phyloP scores from a whole-genome alignment of 768 basidiomycete species.

The Suillus clintonianus region DNA sequence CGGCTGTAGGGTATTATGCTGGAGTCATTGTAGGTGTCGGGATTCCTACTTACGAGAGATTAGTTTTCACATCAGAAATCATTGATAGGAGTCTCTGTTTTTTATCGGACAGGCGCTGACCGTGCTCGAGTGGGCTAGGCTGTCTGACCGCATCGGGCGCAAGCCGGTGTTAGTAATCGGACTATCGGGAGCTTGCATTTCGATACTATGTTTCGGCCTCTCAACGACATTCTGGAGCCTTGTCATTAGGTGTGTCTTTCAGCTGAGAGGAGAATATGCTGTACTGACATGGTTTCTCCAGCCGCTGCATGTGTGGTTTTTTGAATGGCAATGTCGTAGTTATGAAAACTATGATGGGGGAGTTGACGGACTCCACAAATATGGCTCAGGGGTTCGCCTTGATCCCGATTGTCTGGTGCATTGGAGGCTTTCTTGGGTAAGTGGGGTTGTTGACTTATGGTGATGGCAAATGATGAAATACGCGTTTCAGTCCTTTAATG shows the following conservation, averaged over 20 bases:
- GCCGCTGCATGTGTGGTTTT: slow-evolving; percentile 36
- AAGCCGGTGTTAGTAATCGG: slow-evolving; percentile 61
- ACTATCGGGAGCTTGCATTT: slow-evolving; percentile 49
- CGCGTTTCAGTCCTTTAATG: slow-evolving; percentile 57
- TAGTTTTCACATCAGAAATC: neutral
- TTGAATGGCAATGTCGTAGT: slow-evolving; percentile 49
- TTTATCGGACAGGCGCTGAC: slow-evolving; percentile 59
- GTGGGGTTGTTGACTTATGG: neutral
- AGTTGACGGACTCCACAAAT: slow-evolving; percentile 47
- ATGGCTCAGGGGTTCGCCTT: slow-evolving; percentile 37
- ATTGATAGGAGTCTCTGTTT: slow-evolving; percentile 58
- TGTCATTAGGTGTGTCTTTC: slow-evolving; percentile 50
- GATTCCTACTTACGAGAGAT: neutral
- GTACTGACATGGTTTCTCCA: slow-evolving; percentile 1
- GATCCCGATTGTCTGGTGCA: slow-evolving; percentile 28
- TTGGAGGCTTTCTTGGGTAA: slow-evolving; percentile 38
- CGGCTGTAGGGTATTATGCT: slow-evolving; percentile 71
- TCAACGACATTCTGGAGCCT: slow-evolving; percentile 56
- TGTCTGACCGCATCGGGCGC: slow-evolving; percentile 62
- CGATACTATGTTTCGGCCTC: slow-evolving; percentile 62
- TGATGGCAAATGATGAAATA: neutral
- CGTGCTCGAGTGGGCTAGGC: slow-evolving; percentile 62
- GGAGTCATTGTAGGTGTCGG: slow-evolving; percentile 52
- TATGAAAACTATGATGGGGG: slow-evolving; percentile 72
- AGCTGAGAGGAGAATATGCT: neutral